A percentile compares a stretch with the other conserved stretches of the same genome.
phyloP scores from a whole-genome alignment of 352 stramenopile genomes.

The Phytophthora fragariae region DNA sequence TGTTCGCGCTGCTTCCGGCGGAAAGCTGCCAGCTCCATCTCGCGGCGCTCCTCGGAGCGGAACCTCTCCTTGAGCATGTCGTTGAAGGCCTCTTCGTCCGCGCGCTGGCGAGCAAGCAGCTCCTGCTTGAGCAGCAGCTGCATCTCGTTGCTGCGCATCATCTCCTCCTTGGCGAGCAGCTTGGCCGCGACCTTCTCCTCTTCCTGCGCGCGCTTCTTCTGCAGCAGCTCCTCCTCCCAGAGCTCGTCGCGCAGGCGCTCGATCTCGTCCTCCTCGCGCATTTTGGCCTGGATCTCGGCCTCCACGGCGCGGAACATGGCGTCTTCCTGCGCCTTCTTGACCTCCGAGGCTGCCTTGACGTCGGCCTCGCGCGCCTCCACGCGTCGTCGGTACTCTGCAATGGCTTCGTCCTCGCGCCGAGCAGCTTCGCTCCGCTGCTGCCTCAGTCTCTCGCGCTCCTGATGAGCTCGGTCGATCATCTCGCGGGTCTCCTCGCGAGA shows the following conservation, averaged over 20 bases:
- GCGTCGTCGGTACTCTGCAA: slow-evolving; percentile 58
- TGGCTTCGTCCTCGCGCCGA: slow-evolving; percentile 52
- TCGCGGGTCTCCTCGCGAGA: slow-evolving; percentile 66
- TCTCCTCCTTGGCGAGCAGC: slow-evolving; percentile 80
- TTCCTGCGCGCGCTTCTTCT: slow-evolving; percentile 80
- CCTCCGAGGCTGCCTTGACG: slow-evolving; percentile 69
- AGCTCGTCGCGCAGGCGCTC: slow-evolving; percentile 88
- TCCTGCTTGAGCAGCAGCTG: slow-evolving; percentile 70
- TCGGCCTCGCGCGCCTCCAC: slow-evolving; percentile 55
- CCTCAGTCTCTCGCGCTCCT: slow-evolving; percentile 44
- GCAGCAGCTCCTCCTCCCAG: slow-evolving; percentile 92
- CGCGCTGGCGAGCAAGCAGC: slow-evolving; percentile 60
- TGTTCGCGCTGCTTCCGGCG: slow-evolving; percentile 68
- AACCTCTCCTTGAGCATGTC: slow-evolving; percentile 69
- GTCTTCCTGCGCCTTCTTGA: slow-evolving; percentile 75
- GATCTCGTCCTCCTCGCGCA: slow-evolving; percentile 89
- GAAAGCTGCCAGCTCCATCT: slow-evolving; percentile 73
- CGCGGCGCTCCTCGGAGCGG: slow-evolving; percentile 65
- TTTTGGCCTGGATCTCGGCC: slow-evolving; percentile 85
- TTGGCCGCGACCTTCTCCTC: slow-evolving; percentile 70
- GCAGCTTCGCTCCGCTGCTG: slow-evolving; percentile 41
- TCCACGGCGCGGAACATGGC: slow-evolving; percentile 81
- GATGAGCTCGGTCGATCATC: slow-evolving; percentile 63
- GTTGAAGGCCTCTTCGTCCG: slow-evolving; percentile 79
- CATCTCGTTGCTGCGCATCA: slow-evolving; percentile 87